Conservation (phyloP, 768 basidiomycete species). For the Macrolepiota dolichaula region DNA sequence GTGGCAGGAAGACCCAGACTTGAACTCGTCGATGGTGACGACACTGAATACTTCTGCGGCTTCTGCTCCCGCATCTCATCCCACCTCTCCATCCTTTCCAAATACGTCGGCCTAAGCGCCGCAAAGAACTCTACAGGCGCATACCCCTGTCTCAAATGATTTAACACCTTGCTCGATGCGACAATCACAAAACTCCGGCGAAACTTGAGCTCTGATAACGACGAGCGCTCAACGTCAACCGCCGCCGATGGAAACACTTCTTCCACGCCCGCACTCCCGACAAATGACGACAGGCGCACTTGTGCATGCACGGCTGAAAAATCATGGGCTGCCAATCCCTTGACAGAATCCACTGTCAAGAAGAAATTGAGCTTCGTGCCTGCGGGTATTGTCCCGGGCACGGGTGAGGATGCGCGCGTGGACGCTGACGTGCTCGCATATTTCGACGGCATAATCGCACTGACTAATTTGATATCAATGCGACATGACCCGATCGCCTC, state of each 20-base stretch:
- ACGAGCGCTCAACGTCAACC: constrained; percentile 68
- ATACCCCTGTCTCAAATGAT: constrained; percentile 71
- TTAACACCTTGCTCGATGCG: constrained; percentile 67
- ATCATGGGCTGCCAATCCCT: constrained; percentile 87
- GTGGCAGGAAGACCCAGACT: constrained; percentile 28
- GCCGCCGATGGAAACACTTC: constrained; percentile 78
- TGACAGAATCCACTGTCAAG: constrained; percentile 81
- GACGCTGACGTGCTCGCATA: constrained; percentile 55
- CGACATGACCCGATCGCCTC: constrained; percentile 96
- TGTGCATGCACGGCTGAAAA: constrained; percentile 86
- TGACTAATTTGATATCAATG: constrained; percentile 78
- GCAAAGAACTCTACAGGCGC: constrained; percentile 92
- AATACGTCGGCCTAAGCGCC: constrained; percentile 71
- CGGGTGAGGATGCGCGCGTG: constrained; percentile 75
- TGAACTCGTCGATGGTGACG: not conserved
- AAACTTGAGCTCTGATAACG: constrained; percentile 80
- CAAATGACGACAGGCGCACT: constrained; percentile 82
- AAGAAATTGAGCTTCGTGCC: constrained; percentile 85
- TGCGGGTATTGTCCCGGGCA: constrained; percentile 59
- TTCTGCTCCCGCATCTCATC: constrained; percentile 87
- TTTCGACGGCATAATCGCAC: constrained; percentile 58
- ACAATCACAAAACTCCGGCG: constrained; percentile 79
- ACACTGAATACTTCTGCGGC: constrained; percentile 28
- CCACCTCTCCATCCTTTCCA: constrained; percentile 90
- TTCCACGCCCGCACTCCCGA: constrained; percentile 68